Evolutionary conservation across 331 rosid species (phyloP).

Genomic region (Saraca asoca): DNA sequence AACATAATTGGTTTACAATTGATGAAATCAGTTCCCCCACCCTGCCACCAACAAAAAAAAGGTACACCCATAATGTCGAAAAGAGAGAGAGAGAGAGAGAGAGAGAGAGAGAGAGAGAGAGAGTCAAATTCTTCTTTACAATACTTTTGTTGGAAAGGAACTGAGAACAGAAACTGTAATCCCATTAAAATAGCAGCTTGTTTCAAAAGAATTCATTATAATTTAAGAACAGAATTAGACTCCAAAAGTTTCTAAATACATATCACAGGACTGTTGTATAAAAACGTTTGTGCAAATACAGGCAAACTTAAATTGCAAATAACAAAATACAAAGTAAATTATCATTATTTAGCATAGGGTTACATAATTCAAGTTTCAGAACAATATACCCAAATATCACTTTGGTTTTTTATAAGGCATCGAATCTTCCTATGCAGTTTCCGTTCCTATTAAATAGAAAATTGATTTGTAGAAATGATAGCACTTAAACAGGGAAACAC

Average conservation of each 20-base stretch:
- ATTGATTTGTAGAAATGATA: not conserved
- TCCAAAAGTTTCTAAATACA: slow-evolving; percentile 16
- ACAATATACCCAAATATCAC: not conserved
- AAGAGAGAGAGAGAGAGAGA: slow-evolving; percentile 8
- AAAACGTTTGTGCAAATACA: not conserved
- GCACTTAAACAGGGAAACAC: too few species aligned
- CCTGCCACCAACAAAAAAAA: not conserved
- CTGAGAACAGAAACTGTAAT: slow-evolving; percentile 1
- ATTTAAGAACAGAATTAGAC: slow-evolving; percentile 8
- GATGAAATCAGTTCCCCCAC: slow-evolving; percentile 15
- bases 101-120: too few species aligned
- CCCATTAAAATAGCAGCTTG: slow-evolving; percentile 15
- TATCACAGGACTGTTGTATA: not conserved
- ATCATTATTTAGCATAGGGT: not conserved
- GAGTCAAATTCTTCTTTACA: slow-evolving; percentile 4
- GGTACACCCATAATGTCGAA: slow-evolving; percentile 11
- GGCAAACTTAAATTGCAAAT: not conserved
- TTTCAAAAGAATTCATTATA: not conserved
- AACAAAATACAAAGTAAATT: slow-evolving; percentile 8
- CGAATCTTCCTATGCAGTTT: not conserved
- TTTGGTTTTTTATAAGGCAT: not conserved
- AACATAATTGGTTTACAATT: slow-evolving; percentile 11
- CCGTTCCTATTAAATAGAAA: not conserved
- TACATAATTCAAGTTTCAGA: not conserved
- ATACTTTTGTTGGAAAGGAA: slow-evolving; percentile 16